Base-by-base conservation (phyloP, 768 basidiomycete species). In the Tulasnella calospora region DNA sequence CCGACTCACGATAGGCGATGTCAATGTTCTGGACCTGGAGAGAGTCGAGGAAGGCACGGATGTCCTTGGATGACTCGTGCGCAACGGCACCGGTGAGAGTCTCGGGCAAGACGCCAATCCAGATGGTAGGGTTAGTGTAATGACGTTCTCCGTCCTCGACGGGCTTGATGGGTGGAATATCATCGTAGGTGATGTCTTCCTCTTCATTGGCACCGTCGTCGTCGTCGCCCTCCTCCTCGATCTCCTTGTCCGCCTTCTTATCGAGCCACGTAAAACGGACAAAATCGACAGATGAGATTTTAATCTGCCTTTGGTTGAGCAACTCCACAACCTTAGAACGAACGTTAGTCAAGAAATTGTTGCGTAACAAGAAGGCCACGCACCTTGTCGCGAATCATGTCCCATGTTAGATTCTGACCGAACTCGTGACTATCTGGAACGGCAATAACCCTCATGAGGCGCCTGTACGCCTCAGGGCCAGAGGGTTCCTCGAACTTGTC, bases 351-450 rank as follows among this genome's bases (percentile, higher is more conserved):
- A 12, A 57, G 9, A 44, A 4, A 30, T 21, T 23, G 21, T 12
- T 57, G 55, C 27, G 23, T 57, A 17, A 51, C 51, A 13, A 17
- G 55, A 85, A 84, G 55, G 78, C 79, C 84, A 84, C 84, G 81
- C 74, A 86, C 85, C 81, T 84, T 55, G 61, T 77, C 75, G 79
- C 84, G 84, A 83, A 86, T 79, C 2, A 19, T 82, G 10, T 73
- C 81, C 85, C 86, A 86, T n/a, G n/a, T n/a, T n/a, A n/a, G 75
- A 74, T 84, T 76, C 82, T 83, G n/a, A 36, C 82, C 84, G 21
- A 86, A 78, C 77, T 84, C 79, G 80, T 80, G 46, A 78, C 81
- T 46, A 12, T 85, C 84, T 33, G 77, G 78, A 78, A 86, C 85
- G 41, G 81, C 30, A 35, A 82, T 55, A 80, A 85, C 80, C 81